These are phyloP conservation scores for Kwoniella botswanensis DNA, from an alignment of 768 basidiomycete species.

Conservation along the genomic window DNA sequence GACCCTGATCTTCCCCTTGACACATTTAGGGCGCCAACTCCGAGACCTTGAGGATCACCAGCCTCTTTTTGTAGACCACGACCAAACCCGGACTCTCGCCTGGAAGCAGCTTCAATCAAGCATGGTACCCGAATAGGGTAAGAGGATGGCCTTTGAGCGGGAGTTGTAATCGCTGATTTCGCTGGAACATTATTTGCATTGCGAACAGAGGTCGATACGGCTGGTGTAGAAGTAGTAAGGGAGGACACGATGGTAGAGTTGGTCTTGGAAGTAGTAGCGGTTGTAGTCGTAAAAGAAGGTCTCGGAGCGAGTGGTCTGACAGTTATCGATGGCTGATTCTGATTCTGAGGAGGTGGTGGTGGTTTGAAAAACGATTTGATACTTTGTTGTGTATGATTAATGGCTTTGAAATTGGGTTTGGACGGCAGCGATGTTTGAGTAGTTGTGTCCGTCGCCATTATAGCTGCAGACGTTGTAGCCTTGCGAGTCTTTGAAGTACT, in stretches of 20 bases:
- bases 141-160: background rate
- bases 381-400: slow-evolving; percentile 11
- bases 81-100: slow-evolving; percentile 12
- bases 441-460: no score
- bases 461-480: background rate
- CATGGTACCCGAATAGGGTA: slow-evolving; percentile 21
- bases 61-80: no score
- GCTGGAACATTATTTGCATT: no score
- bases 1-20: slow-evolving; percentile 17
- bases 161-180: background rate
- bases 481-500: slow-evolving; percentile 4
- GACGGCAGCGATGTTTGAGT: background rate
- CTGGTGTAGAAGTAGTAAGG: background rate
- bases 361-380: slow-evolving; percentile 6
- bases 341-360: background rate
- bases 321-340: background rate
- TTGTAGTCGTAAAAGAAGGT: background rate
- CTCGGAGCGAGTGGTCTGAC: background rate
- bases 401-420: background rate
- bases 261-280: background rate
- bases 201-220: background rate
- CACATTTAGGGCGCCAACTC: background rate
- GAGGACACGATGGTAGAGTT: background rate
- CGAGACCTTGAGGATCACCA: no score
- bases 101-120: slow-evolving; percentile 34